Base-by-base conservation (phyloP, 202 grass and related monocot genomes). In the Carex sylvatica region DNA sequence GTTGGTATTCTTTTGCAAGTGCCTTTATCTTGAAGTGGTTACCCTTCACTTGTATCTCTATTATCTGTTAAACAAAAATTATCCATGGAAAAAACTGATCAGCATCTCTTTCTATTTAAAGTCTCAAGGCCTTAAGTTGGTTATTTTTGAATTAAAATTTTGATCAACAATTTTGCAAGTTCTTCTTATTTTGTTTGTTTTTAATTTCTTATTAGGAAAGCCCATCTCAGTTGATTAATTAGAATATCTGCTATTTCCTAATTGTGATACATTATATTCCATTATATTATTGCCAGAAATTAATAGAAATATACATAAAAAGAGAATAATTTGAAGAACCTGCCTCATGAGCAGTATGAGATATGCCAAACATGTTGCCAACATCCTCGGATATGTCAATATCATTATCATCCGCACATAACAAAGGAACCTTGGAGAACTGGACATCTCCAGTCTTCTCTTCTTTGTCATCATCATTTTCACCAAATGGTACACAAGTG, bases 1-100 rank as follows among this genome's bases (percentile, higher is more conserved):
- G 95, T 80, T 98, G 95, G 64, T 95, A 77, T 93, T 98, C 95
- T 87, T 87, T 98, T n/a, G 82, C 53, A 30, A 95, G 87, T 85
- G 87, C 75, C 83, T 89, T 93, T 89, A 98, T 90, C 83, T 82
- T 93, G 58, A 98, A 95, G 71, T 87, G 52, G 2, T 88, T 84
- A 49, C 61, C 83, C 74, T 87, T 95, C 80, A 83, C 91, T 85
- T 87, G 84, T 28, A 98, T 82, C 66, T 73, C 74, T 78, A 95
- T 82, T 38, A 75, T 84, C 85, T 98, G 84, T 74, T 60, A 23
- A 80, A 49, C 22, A 26, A 19, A 80, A 80, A 42, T 63, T 80
- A 26, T 20, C 42, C 35, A 66, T 44, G 52, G 1, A 2, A 77
- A 58, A 35, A 35, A 35, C 26, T 56, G 4, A 9, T 58, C 28